Conservation (phyloP, 2,329 filamentous ascomycete genomes). For the Pseudocercospora musae region DNA sequence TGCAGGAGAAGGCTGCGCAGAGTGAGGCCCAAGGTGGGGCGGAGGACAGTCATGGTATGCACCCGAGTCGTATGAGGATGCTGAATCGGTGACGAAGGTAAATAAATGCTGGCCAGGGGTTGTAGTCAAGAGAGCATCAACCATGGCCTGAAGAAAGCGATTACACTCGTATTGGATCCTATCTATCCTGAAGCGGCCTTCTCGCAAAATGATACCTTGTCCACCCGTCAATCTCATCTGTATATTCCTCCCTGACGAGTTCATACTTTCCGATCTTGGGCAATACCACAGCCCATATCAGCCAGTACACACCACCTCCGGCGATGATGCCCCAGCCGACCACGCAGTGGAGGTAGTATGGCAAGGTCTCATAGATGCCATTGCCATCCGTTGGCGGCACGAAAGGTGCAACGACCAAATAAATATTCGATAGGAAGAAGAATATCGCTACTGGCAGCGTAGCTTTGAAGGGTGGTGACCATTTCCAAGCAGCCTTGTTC, state of each 20-base stretch:
- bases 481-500: constrained; percentile 42
- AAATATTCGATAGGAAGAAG: constrained; percentile 53
- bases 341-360: constrained; percentile 54
- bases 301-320: constrained; percentile 51
- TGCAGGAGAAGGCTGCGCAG: constrained; percentile 37
- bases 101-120: not conserved
- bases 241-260: constrained; percentile 31
- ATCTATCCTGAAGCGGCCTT: constrained; percentile 3
- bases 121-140: not conserved
- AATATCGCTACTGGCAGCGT: constrained; percentile 51
- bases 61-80: constrained; percentile 35
- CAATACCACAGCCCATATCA: constrained; percentile 50
- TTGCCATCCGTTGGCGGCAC: constrained; percentile 48
- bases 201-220: constrained; percentile 38
- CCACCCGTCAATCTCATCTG: constrained; percentile 41
- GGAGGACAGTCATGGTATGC: constrained; percentile 28
- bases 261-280: constrained; percentile 43
- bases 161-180: not conserved
- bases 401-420: constrained; percentile 52
- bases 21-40: constrained; percentile 16
- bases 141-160: not conserved
- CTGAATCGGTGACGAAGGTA: constrained; percentile 16
- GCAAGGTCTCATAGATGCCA: constrained; percentile 52
- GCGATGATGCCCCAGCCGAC: constrained; percentile 51
- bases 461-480: constrained; percentile 50